Conservation (phyloP, 176 grass and related monocot genomes). For the Bothriochloa decipiens region DNA sequence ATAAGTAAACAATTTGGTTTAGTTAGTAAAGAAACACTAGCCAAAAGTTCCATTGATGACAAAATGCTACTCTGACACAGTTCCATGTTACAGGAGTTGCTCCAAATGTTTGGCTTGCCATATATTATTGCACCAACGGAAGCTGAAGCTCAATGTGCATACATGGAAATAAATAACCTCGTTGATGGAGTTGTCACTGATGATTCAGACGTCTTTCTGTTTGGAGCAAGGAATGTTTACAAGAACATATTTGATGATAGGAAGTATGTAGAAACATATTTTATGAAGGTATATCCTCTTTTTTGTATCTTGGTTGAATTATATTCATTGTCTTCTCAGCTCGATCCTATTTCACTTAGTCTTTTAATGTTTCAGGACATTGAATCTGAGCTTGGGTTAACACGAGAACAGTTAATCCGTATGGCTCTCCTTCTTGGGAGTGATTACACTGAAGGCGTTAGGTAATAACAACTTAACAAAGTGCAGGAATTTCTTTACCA, state of each 20-base stretch:
- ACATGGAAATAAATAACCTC: constrained; percentile 93
- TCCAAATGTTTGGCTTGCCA: constrained; percentile 99
- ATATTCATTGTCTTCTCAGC: constrained; percentile 25
- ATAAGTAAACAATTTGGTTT: constrained; percentile 25
- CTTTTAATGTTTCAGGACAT: constrained; percentile 80
- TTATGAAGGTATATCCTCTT: constrained; percentile 81
- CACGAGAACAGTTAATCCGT: constrained; percentile 82
- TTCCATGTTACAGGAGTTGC: constrained; percentile 75
- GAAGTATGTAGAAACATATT: constrained; percentile 98
- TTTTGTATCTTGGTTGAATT: not conserved
- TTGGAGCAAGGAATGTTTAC: constrained; percentile 92
- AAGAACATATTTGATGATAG: constrained; percentile 99
- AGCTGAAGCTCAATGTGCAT: constrained; percentile 98
- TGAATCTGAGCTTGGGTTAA: constrained; percentile 87
- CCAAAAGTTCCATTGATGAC: not conserved
- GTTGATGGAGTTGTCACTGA: constrained; percentile 98
- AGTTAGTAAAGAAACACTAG: not conserved
- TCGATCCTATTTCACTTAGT: constrained; percentile 28
- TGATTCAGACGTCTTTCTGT: constrained; percentile 98
- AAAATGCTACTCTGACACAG: constrained; percentile 17
- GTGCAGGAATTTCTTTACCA: constrained; percentile 18
- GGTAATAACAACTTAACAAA: constrained; percentile 52
- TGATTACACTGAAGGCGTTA: constrained; percentile 97
- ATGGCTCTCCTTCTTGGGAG: constrained; percentile 97
- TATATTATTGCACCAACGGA: constrained; percentile 97